These are phyloP conservation scores for Chaetomium tenue DNA, from an alignment of 495 filamentous ascomycete species.

Conservation along the genomic window DNA sequence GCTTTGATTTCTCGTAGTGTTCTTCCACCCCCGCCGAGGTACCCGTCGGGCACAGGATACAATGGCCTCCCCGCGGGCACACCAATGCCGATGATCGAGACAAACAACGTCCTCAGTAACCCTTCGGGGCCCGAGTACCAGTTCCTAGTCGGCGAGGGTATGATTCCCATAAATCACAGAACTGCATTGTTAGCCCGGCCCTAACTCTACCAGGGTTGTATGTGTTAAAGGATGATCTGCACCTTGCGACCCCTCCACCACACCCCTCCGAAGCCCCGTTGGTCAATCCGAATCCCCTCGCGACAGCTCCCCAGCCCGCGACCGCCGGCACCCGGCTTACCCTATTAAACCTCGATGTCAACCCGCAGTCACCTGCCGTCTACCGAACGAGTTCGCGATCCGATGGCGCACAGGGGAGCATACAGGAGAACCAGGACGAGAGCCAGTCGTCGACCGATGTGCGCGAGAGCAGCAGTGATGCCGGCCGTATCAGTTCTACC, in stretches of 20 bases:
- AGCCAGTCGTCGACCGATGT: conserved; percentile 60
- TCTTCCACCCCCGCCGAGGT: conserved; percentile 80
- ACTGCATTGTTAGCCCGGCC: conserved; percentile 23
- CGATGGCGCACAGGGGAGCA: conserved; percentile 50
- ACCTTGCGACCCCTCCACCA: conserved; percentile 89
- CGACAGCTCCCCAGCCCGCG: conserved; percentile 74
- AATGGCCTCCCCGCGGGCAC: conserved; percentile 62
- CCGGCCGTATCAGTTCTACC: conserved; percentile 39
- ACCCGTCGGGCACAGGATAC: conserved; percentile 65
- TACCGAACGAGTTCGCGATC: conserved; percentile 44
- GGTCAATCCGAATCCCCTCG: conserved; percentile 82
- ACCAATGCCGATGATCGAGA: conserved; percentile 74
- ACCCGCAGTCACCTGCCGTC: conserved; percentile 57
- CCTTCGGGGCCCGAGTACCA: conserved; percentile 76
- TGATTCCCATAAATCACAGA: background rate
- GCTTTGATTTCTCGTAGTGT: conserved; percentile 53
- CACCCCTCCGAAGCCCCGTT: conserved; percentile 89
- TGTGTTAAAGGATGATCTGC: conserved; percentile 79
- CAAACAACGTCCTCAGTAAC: conserved; percentile 80
- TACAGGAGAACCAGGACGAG: conserved; percentile 60
- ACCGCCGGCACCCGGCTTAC: conserved; percentile 86
- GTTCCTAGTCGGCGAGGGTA: conserved; percentile 91
- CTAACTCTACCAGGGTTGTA: conserved; percentile 66
- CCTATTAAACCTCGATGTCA: conserved; percentile 63
- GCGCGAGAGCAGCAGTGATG: conserved; percentile 49